Conservation (phyloP, 345 rosid genomes). For the Streptanthus diversifolius region DNA sequence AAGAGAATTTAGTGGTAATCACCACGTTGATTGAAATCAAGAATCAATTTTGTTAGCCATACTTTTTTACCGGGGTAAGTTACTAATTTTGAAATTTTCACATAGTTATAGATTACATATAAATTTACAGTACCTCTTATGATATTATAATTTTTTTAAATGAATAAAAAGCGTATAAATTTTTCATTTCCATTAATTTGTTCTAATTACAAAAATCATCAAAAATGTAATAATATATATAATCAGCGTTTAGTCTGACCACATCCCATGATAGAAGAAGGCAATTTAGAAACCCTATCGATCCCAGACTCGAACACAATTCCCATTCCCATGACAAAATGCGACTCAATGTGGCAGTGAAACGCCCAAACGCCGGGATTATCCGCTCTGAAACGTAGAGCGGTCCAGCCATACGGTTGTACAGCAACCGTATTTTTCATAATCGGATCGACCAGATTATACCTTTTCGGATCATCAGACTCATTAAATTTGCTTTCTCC, state of each 20-base stretch:
- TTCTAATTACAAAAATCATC: neutral
- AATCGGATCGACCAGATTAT: constrained; percentile 59
- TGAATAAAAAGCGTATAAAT: neutral
- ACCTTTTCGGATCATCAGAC: constrained; percentile 41
- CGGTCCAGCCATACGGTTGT: constrained; percentile 71
- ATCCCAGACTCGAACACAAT: constrained; percentile 57
- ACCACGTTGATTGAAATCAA: too few relatives aligned
- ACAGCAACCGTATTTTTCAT: constrained; percentile 78
- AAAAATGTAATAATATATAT: neutral
- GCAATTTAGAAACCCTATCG: constrained; percentile 46
- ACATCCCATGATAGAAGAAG: constrained; percentile 62
- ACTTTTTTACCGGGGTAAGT: too few relatives aligned
- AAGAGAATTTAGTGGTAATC: too few relatives aligned
- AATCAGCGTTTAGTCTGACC: constrained; percentile 32
- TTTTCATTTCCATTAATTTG: neutral
- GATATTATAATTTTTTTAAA: neutral
- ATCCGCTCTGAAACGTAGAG: constrained; percentile 56
- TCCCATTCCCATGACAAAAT: constrained; percentile 71
- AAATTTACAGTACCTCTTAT: too few relatives aligned
- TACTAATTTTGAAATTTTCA: neutral
- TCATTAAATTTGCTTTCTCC: constrained; percentile 61
- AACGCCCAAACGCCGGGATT: constrained; percentile 74
- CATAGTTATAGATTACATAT: neutral
- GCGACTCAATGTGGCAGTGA: constrained; percentile 77
- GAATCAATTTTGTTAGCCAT: too few relatives aligned